Conservation (phyloP, 495 filamentous ascomycete species). For the Penicillium diatomitis region DNA sequence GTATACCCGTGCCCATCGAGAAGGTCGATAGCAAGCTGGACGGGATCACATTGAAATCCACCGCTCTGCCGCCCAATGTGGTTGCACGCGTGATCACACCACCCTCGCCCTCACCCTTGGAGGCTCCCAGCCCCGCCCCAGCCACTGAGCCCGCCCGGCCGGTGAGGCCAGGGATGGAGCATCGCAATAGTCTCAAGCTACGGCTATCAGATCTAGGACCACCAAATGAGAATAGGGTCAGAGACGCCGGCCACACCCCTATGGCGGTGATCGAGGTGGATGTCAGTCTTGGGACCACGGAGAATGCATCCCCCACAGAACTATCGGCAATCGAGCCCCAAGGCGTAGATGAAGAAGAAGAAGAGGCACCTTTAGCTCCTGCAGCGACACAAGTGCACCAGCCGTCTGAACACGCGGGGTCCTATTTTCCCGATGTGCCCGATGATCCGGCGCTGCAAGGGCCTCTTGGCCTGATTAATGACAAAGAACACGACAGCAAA, state of each 20-base stretch:
- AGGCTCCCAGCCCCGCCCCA: constrained; percentile 19
- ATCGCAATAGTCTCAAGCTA: constrained; percentile 31
- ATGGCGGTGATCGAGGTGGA: constrained; percentile 37
- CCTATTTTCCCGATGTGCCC: constrained; percentile 35
- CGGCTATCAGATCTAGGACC: constrained; percentile 34
- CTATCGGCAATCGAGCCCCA: constrained; percentile 1
- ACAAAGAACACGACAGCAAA: constrained; percentile 30
- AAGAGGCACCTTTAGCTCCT: constrained; percentile 25
- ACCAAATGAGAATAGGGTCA: constrained; percentile 29
- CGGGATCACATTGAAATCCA: constrained; percentile 40
- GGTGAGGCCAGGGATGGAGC: constrained; percentile 20
- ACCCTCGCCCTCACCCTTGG: constrained; percentile 28
- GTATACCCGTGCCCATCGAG: constrained; percentile 36
- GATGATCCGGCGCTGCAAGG: constrained; percentile 39
- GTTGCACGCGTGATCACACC: constrained; percentile 39
- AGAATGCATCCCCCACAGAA: constrained; percentile 16
- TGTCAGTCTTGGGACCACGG: constrained; percentile 22
- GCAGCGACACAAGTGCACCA: constrained; percentile 20
- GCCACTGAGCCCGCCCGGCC: constrained; percentile 13
- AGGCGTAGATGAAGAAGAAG: neutral
- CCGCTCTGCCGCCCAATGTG: constrained; percentile 32
- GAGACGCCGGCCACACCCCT: constrained; percentile 39
- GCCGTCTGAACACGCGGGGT: constrained; percentile 30
- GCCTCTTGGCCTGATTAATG: constrained; percentile 35
- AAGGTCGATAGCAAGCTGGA: constrained; percentile 40